A percentile compares a stretch with the other conserved stretches of the same genome.
phyloP scores from a whole-genome alignment of 2,329 filamentous ascomycete species.

The Ophiocordyceps unilateralis region DNA sequence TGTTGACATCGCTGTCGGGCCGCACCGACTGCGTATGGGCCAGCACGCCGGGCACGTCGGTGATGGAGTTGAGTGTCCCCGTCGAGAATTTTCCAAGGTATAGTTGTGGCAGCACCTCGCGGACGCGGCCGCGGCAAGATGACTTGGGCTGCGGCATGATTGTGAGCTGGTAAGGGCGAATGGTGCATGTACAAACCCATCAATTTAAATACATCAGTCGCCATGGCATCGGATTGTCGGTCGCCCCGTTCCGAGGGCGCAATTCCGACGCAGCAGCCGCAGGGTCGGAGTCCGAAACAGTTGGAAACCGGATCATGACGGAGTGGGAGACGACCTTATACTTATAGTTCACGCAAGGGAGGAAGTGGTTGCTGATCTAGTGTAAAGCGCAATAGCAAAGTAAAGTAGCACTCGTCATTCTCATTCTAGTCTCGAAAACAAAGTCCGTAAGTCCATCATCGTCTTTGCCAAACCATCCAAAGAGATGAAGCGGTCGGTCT shows the following conservation, averaged over 20 bases:
- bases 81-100: slow-evolving; percentile 24
- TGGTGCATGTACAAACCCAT: neutral
- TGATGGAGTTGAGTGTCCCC: slow-evolving; percentile 30
- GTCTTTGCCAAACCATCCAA: no score
- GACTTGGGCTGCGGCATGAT: neutral
- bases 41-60: slow-evolving; percentile 30
- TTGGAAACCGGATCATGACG: no score
- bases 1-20: slow-evolving; percentile 21
- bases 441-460: no score
- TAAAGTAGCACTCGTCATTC: no score
- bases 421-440: no score
- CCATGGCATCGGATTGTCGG: neutral
- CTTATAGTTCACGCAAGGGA: no score
- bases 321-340: no score
- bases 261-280: neutral
- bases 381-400: no score
- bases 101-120: slow-evolving; percentile 25
- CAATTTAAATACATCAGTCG: neutral
- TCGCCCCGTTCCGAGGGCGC: no score
- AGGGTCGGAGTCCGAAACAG: no score
- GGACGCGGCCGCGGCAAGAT: slow-evolving; percentile 15
- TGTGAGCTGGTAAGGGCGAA: neutral
- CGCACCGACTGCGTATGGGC: slow-evolving; percentile 26
- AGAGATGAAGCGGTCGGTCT: neutral
- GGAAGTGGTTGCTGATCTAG: no score